Percentiles rank a stretch among this genome's conserved stretches.
These are phyloP conservation scores for Tulasnella calospora DNA, from an alignment of 768 basidiomycete species.

Conservation along the genomic window DNA sequence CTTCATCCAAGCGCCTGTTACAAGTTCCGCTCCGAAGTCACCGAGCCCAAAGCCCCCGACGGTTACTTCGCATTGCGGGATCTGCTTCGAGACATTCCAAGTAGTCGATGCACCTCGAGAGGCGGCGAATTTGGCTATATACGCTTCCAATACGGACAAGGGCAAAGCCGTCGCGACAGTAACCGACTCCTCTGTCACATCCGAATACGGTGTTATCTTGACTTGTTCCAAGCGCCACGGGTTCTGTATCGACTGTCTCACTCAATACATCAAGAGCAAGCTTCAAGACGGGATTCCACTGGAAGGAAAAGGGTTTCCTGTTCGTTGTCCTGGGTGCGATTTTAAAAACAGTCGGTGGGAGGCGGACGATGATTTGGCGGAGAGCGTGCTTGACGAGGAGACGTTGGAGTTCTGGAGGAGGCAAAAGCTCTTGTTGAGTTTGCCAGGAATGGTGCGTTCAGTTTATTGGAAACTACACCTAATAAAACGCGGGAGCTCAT, in stretches of 20 bases:
- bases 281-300: neutral
- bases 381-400: neutral
- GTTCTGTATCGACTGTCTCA: constrained; percentile 16
- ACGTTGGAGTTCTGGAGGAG: constrained; percentile 1
- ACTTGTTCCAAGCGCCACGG: neutral
- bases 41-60: neutral
- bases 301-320: neutral
- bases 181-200: neutral
- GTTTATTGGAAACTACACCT: neutral
- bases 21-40: neutral
- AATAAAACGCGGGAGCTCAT: neutral
- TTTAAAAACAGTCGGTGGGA: neutral
- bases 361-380: constrained; percentile 9
- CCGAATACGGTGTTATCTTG: neutral
- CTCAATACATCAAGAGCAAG: constrained; percentile 11
- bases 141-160: neutral
- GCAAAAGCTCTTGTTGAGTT: constrained; percentile 2
- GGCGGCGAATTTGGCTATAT: too few species aligned
- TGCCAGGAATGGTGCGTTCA: neutral
- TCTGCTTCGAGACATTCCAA: constrained; percentile 11
- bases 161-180: neutral
- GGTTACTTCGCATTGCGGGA: constrained; percentile 12
- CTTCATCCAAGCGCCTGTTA: neutral
- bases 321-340: constrained; percentile 6
- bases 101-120: too few species aligned